Conservation (phyloP, 176 grass and related monocot species). For the Carex parvula region DNA sequence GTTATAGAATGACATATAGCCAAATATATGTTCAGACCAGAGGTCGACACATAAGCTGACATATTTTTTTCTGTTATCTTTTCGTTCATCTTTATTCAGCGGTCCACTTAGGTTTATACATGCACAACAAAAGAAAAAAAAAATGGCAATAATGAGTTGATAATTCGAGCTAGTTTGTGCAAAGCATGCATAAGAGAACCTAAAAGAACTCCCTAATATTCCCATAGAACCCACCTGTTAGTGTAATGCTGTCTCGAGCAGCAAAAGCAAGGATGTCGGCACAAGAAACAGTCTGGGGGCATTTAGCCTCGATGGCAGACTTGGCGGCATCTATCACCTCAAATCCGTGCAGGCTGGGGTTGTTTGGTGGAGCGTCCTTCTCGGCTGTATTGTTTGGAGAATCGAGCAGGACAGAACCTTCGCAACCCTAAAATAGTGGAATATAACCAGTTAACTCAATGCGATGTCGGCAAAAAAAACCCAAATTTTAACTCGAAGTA, state of each 20-base stretch:
- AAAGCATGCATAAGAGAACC: neutral
- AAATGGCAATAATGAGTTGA: neutral
- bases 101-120: neutral
- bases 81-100: neutral
- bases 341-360: slow-evolving; percentile 57
- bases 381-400: slow-evolving; percentile 46
- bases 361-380: slow-evolving; percentile 41
- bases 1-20: neutral
- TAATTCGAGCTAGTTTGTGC: neutral
- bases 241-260: slow-evolving; percentile 35
- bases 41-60: neutral
- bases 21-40: neutral
- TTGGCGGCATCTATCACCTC: slow-evolving; percentile 54
- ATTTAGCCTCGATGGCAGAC: slow-evolving; percentile 44
- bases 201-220: neutral
- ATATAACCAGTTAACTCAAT: neutral
- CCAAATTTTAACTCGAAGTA: neutral
- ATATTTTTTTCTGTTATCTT: neutral
- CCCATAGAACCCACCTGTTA: neutral
- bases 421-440: slow-evolving; percentile 43
- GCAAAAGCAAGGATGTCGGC: slow-evolving; percentile 62
- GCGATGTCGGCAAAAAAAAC: neutral
- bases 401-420: slow-evolving; percentile 69
- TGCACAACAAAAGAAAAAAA: neutral
- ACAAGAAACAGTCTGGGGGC: slow-evolving; percentile 48